Evolutionary conservation across 768 basidiomycete species (phyloP).

Genomic region (Botryobasidium botryosum): DNA sequence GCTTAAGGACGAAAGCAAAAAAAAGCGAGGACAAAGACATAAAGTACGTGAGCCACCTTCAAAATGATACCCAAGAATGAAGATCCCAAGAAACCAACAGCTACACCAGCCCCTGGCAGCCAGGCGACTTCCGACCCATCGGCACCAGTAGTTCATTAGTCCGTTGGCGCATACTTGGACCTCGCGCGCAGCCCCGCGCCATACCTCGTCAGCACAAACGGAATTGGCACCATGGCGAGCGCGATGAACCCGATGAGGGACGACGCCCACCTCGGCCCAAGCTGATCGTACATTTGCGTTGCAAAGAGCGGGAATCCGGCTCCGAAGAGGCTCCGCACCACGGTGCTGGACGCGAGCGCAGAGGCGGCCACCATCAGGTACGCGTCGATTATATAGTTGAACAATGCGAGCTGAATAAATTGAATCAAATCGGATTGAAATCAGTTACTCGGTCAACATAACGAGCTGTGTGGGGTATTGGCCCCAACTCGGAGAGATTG

Average conservation of each 20-base stretch:
- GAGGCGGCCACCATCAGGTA: slow-evolving; percentile 25
- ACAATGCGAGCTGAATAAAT: slow-evolving; percentile 14
- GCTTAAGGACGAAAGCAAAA: too few species aligned
- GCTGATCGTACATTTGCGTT: slow-evolving; percentile 22
- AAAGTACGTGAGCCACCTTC: too few species aligned
- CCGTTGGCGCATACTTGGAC: slow-evolving; percentile 6
- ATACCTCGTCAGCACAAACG: slow-evolving; percentile 13
- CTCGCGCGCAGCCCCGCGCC: slow-evolving; percentile 6
- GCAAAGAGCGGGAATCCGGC: slow-evolving; percentile 19
- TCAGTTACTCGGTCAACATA: too few species aligned
- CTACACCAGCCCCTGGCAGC: too few species aligned
- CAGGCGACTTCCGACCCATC: too few species aligned
- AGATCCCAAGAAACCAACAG: too few species aligned
- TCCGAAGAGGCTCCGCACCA: slow-evolving; percentile 13
- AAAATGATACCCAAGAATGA: too few species aligned
- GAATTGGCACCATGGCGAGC: slow-evolving; percentile 17
- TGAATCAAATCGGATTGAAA: too few species aligned
- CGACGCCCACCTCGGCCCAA: slow-evolving; percentile 24
- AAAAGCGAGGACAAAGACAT: too few species aligned
- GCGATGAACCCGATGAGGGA: slow-evolving; percentile 22
- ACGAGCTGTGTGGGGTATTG: too few species aligned
- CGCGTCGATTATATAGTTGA: slow-evolving; percentile 24
- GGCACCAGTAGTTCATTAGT: too few species aligned
- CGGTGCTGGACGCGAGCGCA: slow-evolving; percentile 22
- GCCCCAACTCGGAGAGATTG: background rate